Evolutionary conservation across 441 rosid species (phyloP).

Genomic region (Populus hybrid): DNA sequence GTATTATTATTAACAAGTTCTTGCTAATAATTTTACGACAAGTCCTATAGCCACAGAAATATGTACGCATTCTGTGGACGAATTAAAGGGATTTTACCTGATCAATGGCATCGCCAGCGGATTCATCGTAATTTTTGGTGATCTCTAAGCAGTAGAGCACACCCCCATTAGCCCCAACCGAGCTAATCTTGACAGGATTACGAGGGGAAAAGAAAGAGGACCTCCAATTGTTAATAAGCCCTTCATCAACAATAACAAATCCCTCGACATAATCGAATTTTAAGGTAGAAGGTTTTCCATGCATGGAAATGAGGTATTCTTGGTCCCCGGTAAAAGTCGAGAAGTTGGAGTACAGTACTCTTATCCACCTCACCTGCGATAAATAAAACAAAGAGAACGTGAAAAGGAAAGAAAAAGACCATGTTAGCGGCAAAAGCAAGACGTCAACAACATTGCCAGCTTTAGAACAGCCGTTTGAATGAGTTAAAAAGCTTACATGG

Average conservation of each 20-base stretch:
- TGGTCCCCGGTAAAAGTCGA: slow-evolving; percentile 71
- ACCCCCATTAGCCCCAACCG: slow-evolving; percentile 56
- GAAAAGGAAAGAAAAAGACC: slow-evolving; percentile 17
- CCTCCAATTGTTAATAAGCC: slow-evolving; percentile 93
- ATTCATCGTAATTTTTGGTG: slow-evolving; percentile 74
- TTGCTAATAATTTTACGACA: no score
- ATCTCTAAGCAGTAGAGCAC: slow-evolving; percentile 85
- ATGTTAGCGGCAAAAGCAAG: slow-evolving; percentile 26
- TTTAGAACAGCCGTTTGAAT: slow-evolving; percentile 37
- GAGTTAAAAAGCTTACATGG: slow-evolving; percentile 27
- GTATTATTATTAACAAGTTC: no score
- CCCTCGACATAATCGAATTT: slow-evolving; percentile 95
- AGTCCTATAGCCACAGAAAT: no score
- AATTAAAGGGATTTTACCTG: slow-evolving; percentile 40
- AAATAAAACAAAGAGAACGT: not conserved
- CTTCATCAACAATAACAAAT: slow-evolving; percentile 87
- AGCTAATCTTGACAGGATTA: slow-evolving; percentile 73
- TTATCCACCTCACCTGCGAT: slow-evolving; percentile 85
- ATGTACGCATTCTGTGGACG: no score
- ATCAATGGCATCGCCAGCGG: slow-evolving; percentile 47
- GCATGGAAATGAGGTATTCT: slow-evolving; percentile 70
- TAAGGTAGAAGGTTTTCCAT: slow-evolving; percentile 30
- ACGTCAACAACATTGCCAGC: slow-evolving; percentile 48
- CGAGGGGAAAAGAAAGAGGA: slow-evolving; percentile 88
- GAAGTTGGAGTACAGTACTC: slow-evolving; percentile 78